Conservation (phyloP, 805 yeast genomes). For the Ogataea neopini region DNA sequence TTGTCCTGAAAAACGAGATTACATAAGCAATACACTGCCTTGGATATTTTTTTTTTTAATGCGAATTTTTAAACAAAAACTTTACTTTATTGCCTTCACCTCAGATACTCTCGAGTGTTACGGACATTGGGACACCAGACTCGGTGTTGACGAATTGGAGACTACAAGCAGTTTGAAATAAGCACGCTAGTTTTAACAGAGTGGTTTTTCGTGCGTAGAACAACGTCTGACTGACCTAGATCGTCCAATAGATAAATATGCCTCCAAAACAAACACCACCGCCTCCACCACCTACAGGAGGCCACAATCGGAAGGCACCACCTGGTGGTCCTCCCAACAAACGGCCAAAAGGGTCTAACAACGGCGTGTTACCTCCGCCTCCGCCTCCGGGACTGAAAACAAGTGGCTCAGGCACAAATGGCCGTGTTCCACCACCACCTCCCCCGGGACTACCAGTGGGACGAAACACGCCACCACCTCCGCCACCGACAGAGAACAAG, state of each 20-base stretch:
- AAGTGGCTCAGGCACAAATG: background rate
- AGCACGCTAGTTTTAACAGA: background rate
- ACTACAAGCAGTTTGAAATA: background rate
- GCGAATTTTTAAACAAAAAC: slow-evolving; percentile 4
- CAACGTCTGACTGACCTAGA: background rate
- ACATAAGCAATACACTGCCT: background rate
- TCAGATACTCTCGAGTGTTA: too few species aligned
- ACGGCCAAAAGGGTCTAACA: slow-evolving; percentile 12
- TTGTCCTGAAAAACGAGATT: background rate
- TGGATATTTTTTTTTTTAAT: slow-evolving; percentile 4
- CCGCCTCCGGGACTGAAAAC: slow-evolving; percentile 31
- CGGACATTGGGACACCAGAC: background rate
- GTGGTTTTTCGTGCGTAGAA: background rate
- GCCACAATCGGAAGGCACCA: slow-evolving; percentile 2
- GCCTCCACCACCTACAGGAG: slow-evolving; percentile 17
- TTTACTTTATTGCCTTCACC: background rate
- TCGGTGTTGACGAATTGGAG: background rate
- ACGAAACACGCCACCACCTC: slow-evolving; percentile 5
- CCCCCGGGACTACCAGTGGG: slow-evolving; percentile 29
- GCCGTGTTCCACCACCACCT: slow-evolving; percentile 39
- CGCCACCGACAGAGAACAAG: slow-evolving; percentile 35
- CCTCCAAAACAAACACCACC: slow-evolving; percentile 22
- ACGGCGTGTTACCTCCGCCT: slow-evolving; percentile 34
- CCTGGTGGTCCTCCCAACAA: slow-evolving; percentile 24
- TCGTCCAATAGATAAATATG: slow-evolving; percentile 3